phyloP scores from a whole-genome alignment of 2,329 filamentous ascomycete genomes.

The Ophiocordyceps camponoti-saundersi region DNA sequence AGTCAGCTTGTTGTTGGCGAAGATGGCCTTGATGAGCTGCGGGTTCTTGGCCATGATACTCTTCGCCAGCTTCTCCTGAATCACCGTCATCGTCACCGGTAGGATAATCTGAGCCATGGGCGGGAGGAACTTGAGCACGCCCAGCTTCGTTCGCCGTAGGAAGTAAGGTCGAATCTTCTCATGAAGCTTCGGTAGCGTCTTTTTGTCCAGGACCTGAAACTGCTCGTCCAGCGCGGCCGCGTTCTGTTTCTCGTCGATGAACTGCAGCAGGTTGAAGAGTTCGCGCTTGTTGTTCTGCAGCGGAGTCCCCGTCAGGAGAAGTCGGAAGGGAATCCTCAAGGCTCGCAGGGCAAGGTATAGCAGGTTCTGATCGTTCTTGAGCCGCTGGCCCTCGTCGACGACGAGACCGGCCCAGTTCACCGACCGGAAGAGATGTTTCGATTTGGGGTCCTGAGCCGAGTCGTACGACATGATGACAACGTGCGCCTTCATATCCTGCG shows the following conservation, averaged over 20 bases:
- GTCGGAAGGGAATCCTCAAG: conserved; percentile 65
- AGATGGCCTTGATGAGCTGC: conserved; percentile 73
- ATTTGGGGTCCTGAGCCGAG: conserved; percentile 58
- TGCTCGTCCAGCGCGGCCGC: conserved; percentile 59
- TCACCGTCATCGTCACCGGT: conserved; percentile 82
- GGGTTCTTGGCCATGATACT: conserved; percentile 86
- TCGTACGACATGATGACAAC: conserved; percentile 94
- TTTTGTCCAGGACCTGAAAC: conserved; percentile 63
- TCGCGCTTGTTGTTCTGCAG: conserved; percentile 92
- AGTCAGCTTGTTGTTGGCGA: conserved; percentile 51
- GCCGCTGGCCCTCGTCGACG: conserved; percentile 84
- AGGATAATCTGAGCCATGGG: conserved; percentile 91
- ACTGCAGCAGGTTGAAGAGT: conserved; percentile 91
- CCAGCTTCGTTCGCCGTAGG: conserved; percentile 64
- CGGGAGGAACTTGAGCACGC: conserved; percentile 81
- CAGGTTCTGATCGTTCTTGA: conserved; percentile 82
- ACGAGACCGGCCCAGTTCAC: conserved; percentile 78
- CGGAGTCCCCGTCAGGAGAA: conserved; percentile 81
- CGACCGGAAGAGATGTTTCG: conserved; percentile 45
- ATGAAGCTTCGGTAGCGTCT: conserved; percentile 69
- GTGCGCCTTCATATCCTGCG: conserved; percentile 63
- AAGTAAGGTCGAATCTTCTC: conserved; percentile 62
- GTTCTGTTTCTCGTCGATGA: conserved; percentile 57
- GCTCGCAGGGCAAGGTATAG: conserved; percentile 60
- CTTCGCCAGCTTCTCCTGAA: conserved; percentile 90